These are phyloP conservation scores for peach (Prunus persica) DNA, from an alignment of 306 rosid genomes.

Conservation along the genomic window Prunus_persica_NCBIv2 NC_034012.1:4518001-4518500, in stretches of 20 bases:
- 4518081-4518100: neutral
- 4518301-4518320: conserved; percentile 49
- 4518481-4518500: neutral
- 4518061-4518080: conserved; percentile 56
- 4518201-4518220: conserved; percentile 89
- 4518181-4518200: conserved; percentile 38
- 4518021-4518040: conserved; percentile 74
- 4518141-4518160: neutral
- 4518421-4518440: neutral
- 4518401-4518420: neutral
- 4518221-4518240: conserved; percentile 88
- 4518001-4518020: conserved; percentile 76
- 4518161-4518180: conserved; percentile 6
- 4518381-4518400: conserved; percentile 51
- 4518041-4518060: conserved; percentile 72
- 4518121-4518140: neutral
- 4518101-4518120: conserved; percentile 6
- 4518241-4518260: conserved; percentile 83
- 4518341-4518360: conserved; percentile 92
- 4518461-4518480: neutral
- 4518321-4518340: conserved; percentile 50
- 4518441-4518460: neutral
- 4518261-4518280: conserved; percentile 82
- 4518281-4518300: conserved; percentile 74
- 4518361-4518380: conserved; percentile 73